Conservation (phyloP, 2,329 filamentous ascomycete species). For the Scedosporium aurantiacum region DNA sequence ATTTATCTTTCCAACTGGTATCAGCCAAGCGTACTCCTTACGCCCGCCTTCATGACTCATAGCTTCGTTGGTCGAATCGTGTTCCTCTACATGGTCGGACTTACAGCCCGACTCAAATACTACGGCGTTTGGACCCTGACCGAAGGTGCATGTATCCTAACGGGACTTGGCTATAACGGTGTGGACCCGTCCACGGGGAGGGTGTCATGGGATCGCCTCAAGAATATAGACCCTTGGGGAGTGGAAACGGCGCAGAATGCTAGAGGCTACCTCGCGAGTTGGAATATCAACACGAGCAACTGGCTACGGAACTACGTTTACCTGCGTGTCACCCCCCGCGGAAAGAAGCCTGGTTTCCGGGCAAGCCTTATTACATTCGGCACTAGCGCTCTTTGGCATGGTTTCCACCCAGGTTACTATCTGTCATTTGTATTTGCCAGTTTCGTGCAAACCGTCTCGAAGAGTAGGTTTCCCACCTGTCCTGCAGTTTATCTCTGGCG, state of each 20-base stretch:
- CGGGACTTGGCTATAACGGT: conserved; percentile 89
- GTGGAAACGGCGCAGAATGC: conserved; percentile 90
- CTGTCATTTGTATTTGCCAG: conserved; percentile 80
- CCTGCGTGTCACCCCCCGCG: conserved; percentile 83
- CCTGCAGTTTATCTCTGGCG: neutral
- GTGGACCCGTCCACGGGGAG: conserved; percentile 76
- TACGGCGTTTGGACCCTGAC: conserved; percentile 93
- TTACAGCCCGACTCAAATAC: conserved; percentile 81
- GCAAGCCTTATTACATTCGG: conserved; percentile 89
- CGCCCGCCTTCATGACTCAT: conserved; percentile 55
- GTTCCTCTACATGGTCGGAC: conserved; percentile 71
- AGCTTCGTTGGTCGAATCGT: conserved; percentile 63
- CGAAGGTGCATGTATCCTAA: conserved; percentile 87
- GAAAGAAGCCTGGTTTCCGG: conserved; percentile 92
- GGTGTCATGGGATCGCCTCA: conserved; percentile 76
- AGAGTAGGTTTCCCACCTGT: conserved; percentile 48
- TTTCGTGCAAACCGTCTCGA: conserved; percentile 85
- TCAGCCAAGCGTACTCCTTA: conserved; percentile 49
- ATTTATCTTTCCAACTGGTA: conserved; percentile 62
- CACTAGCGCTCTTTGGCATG: conserved; percentile 95
- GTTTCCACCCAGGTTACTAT: conserved; percentile 96
- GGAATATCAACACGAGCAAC: conserved; percentile 98
- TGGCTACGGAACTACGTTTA: conserved; percentile 97
- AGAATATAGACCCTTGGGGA: conserved; percentile 76
- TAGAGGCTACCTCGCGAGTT: conserved; percentile 79